phyloP scores from a whole-genome alignment of 345 rosid genomes.

The Populus alba region DNA sequence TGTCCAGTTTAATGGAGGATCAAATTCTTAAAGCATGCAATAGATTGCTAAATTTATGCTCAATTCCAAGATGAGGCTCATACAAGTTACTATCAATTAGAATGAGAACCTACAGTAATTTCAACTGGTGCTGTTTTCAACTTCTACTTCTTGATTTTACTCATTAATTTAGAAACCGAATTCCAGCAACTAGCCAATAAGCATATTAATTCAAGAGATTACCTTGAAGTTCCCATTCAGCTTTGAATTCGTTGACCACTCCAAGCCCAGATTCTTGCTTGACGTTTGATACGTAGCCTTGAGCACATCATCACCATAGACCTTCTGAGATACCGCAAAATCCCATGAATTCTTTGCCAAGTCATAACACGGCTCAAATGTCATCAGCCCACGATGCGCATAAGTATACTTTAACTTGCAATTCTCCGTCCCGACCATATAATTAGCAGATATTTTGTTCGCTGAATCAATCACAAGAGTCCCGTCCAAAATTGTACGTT shows the following conservation, averaged over 20 bases:
- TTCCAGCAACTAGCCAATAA: background rate
- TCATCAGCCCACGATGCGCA: slow-evolving; percentile 54
- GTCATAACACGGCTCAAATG: slow-evolving; percentile 80
- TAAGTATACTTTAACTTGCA: slow-evolving; percentile 84
- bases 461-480: slow-evolving; percentile 53
- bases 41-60: background rate
- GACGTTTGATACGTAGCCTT: slow-evolving; percentile 79
- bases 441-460: slow-evolving; percentile 75
- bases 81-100: background rate
- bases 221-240: slow-evolving; percentile 71
- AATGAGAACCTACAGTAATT: background rate
- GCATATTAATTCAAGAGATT: background rate
- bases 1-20: slow-evolving; percentile 4
- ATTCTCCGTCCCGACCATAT: slow-evolving; percentile 65
- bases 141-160: background rate
- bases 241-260: slow-evolving; percentile 71
- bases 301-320: slow-evolving; percentile 58
- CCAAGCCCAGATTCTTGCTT: slow-evolving; percentile 65
- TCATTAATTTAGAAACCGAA: background rate
- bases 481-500: slow-evolving; percentile 71
- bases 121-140: background rate
- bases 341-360: slow-evolving; percentile 80
- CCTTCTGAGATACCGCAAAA: slow-evolving; percentile 58
- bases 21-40: background rate
- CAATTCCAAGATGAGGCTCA: background rate